These are phyloP conservation scores for Metschnikowia borealis DNA, from an alignment of 805 yeast genomes.

Conservation along the genomic window DNA sequence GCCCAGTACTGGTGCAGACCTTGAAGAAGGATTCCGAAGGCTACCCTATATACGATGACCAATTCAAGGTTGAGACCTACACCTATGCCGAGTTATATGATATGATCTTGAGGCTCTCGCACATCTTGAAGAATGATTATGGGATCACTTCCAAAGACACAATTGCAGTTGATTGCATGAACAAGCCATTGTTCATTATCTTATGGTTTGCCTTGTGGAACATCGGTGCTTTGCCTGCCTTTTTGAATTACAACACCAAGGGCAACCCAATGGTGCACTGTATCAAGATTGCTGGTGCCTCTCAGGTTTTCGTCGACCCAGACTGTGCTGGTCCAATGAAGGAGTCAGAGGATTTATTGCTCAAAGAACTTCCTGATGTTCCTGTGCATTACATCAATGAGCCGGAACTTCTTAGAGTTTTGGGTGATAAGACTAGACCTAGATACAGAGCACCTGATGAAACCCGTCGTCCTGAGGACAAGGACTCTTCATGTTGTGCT, in stretches of 20 bases:
- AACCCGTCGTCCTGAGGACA: slow-evolving; percentile 54
- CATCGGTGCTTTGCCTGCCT: slow-evolving; percentile 84
- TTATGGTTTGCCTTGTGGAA: slow-evolving; percentile 88
- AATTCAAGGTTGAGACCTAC: slow-evolving; percentile 56
- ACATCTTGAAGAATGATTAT: slow-evolving; percentile 57
- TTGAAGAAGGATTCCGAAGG: slow-evolving; percentile 23
- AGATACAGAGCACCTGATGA: slow-evolving; percentile 52
- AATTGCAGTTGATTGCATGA: slow-evolving; percentile 72
- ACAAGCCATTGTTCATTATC: slow-evolving; percentile 76
- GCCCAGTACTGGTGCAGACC: slow-evolving; percentile 35
- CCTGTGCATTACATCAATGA: slow-evolving; percentile 51
- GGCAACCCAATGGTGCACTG: slow-evolving; percentile 80
- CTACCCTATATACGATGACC: slow-evolving; percentile 45
- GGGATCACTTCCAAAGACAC: slow-evolving; percentile 64
- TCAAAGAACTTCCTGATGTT: slow-evolving; percentile 33
- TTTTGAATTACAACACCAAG: slow-evolving; percentile 73
- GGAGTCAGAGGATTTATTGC: slow-evolving; percentile 43
- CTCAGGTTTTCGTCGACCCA: slow-evolving; percentile 70
- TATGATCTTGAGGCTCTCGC: slow-evolving; percentile 61
- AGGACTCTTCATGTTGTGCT: slow-evolving; percentile 60
- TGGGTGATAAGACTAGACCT: slow-evolving; percentile 39
- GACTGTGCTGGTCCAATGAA: slow-evolving; percentile 53
- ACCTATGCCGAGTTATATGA: slow-evolving; percentile 70
- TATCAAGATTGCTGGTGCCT: slow-evolving; percentile 59
- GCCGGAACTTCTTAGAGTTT: slow-evolving; percentile 40